phyloP scores from a whole-genome alignment of 2,329 filamentous ascomycete genomes.

The Cytospora paraplurivora region DNA sequence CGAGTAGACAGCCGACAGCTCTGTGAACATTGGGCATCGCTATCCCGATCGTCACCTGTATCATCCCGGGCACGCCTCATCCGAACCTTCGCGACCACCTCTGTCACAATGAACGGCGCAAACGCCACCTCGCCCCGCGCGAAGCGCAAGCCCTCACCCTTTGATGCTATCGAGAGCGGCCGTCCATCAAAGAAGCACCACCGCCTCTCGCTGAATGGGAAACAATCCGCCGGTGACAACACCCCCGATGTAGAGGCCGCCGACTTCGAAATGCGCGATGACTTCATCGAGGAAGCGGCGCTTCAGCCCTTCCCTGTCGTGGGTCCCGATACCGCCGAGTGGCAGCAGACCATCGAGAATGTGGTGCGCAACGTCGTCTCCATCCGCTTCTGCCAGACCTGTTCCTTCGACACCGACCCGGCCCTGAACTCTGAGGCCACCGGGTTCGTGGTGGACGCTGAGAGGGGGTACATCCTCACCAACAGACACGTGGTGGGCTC shows the following conservation, averaged over 20 bases:
- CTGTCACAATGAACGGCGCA: conserved; percentile 32
- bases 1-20: not conserved
- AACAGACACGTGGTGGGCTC: conserved; percentile 93
- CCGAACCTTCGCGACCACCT: conserved; percentile 14
- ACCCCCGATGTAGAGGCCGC: conserved; percentile 30
- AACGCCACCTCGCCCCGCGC: conserved; percentile 29
- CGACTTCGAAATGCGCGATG: conserved; percentile 28
- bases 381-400: conserved; percentile 98
- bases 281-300: conserved; percentile 24
- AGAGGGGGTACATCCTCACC: conserved; percentile 84
- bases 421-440: conserved; percentile 94
- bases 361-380: conserved; percentile 96
- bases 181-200: conserved; percentile 36
- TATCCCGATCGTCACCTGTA: conserved; percentile 13
- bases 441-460: conserved; percentile 94
- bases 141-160: conserved; percentile 35
- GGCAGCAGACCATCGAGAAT: conserved; percentile 92
- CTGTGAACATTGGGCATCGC: not conserved
- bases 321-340: conserved; percentile 72
- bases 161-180: conserved; percentile 26
- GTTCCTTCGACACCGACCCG: conserved; percentile 95
- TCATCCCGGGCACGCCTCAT: conserved; percentile 7
- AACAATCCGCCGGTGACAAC: conserved; percentile 32
- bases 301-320: conserved; percentile 36
- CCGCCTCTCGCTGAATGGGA: conserved; percentile 31